Conservation (phyloP, 2,329 filamentous ascomycete genomes). For the Drechslera avenae region DNA sequence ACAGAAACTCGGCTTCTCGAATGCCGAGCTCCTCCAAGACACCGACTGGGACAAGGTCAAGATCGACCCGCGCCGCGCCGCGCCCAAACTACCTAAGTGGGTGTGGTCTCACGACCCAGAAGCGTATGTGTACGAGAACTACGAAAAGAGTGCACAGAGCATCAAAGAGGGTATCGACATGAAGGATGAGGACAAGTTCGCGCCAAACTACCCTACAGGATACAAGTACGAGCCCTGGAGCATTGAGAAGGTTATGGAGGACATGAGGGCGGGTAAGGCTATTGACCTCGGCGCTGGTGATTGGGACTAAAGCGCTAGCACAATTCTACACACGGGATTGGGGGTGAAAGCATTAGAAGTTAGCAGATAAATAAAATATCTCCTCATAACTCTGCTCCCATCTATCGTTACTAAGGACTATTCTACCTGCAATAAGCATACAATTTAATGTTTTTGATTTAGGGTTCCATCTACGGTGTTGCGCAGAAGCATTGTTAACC, state of each 20-base stretch:
- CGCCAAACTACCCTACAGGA: slow-evolving; percentile 53
- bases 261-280: slow-evolving; percentile 43
- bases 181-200: slow-evolving; percentile 49
- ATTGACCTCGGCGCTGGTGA: slow-evolving; percentile 45
- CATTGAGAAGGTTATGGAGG: slow-evolving; percentile 50
- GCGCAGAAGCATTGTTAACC: background rate
- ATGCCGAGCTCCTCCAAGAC: slow-evolving; percentile 54
- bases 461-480: too few species aligned
- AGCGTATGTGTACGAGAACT: slow-evolving; percentile 53
- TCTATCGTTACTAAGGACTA: too few species aligned
- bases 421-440: too few species aligned
- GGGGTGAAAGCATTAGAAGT: too few species aligned
- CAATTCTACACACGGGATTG: background rate
- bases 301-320: slow-evolving; percentile 36
- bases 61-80: slow-evolving; percentile 51
- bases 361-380: too few species aligned
- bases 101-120: slow-evolving; percentile 55
- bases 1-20: slow-evolving; percentile 56
- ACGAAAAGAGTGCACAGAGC: slow-evolving; percentile 49
- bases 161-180: slow-evolving; percentile 51
- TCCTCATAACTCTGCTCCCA: too few species aligned
- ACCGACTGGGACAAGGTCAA: slow-evolving; percentile 57
- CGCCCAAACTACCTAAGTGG: slow-evolving; percentile 54
- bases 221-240: slow-evolving; percentile 51
- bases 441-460: too few species aligned